Conservation (phyloP, 2,329 filamentous ascomycete species). For the Ceratocystis colombiana region DNA sequence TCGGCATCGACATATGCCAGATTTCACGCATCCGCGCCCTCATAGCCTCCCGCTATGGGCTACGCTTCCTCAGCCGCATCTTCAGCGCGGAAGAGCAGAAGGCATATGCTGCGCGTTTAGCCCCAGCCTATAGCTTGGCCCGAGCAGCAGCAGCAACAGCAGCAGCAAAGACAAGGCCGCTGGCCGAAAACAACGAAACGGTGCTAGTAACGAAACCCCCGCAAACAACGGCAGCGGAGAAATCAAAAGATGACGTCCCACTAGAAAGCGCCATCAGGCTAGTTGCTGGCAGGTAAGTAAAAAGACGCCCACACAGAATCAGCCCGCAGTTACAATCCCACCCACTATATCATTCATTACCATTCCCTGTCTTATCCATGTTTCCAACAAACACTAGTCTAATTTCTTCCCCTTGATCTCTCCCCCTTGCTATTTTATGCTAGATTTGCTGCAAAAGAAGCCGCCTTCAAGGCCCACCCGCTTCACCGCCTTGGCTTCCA, state of each 20-base stretch:
- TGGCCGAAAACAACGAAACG: background rate
- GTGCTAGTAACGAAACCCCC: background rate
- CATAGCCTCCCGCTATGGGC: conserved; percentile 38
- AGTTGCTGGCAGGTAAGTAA: conserved; percentile 33
- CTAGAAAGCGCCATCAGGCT: conserved; percentile 30
- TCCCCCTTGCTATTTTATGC: background rate
- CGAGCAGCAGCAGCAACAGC: background rate
- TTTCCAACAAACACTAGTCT: background rate
- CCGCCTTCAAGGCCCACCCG: conserved; percentile 60
- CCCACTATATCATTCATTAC: background rate
- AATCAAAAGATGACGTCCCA: background rate
- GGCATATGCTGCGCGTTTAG: conserved; percentile 18
- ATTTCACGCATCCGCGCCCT: conserved; percentile 55
- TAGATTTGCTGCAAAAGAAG: conserved; percentile 65
- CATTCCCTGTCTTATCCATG: background rate
- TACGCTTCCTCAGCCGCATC: conserved; percentile 41
- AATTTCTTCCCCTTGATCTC: background rate
- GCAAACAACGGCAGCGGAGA: background rate
- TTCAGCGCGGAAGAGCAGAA: conserved; percentile 37
- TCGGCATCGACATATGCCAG: conserved; percentile 72
- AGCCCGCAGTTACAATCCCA: background rate
- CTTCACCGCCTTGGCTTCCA: conserved; percentile 51
- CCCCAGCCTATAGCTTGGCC: conserved; percentile 16
- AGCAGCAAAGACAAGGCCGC: background rate
- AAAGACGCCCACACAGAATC: background rate